These are phyloP conservation scores for Phytophthora quininea DNA, from an alignment of 352 stramenopile genomes.

Conservation along the genomic window DNA sequence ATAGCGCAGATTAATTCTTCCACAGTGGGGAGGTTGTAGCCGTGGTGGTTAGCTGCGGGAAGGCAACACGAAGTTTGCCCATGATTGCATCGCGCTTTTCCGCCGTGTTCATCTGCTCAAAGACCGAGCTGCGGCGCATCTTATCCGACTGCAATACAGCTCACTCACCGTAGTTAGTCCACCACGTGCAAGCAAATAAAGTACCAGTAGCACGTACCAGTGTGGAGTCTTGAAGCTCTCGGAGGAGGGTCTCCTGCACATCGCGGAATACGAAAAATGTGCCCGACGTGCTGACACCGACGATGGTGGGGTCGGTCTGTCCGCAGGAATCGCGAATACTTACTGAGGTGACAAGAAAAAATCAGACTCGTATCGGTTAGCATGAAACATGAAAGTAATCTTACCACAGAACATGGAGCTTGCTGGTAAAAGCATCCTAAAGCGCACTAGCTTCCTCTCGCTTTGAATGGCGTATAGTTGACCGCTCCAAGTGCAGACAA, in stretches of 20 bases:
- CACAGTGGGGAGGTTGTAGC: conserved; percentile 7
- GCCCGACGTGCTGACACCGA: conserved; percentile 71
- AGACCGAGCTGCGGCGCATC: conserved; percentile 42
- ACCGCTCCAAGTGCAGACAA: conserved; percentile 78
- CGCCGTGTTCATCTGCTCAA: conserved; percentile 41
- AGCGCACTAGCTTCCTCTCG: conserved; percentile 49
- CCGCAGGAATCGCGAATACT: conserved; percentile 38
- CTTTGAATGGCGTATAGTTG: conserved; percentile 59
- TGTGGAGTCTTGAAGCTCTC: conserved; percentile 44
- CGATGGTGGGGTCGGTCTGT: conserved; percentile 47
- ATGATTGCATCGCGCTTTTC: conserved; percentile 53
- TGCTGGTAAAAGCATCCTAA: conserved; percentile 67
- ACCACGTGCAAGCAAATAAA: too few relatives aligned
- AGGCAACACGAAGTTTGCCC: conserved; percentile 35
- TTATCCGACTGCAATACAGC: conserved; percentile 20
- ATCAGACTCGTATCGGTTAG: not conserved
- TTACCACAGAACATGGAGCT: conserved; percentile 75
- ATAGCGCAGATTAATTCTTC: conserved; percentile 36
- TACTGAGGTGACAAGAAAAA: conserved; percentile 21
- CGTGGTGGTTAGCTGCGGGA: conserved; percentile 8
- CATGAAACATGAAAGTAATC: conserved; percentile 4
- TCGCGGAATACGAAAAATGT: conserved; percentile 66
- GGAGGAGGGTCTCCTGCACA: conserved; percentile 48
- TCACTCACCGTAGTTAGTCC: not conserved
- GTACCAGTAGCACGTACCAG: conserved; percentile 36